These are phyloP conservation scores for Pneumocystis jirovecii DNA, from an alignment of 1,139 yeast species.

Conservation along the genomic window DNA sequence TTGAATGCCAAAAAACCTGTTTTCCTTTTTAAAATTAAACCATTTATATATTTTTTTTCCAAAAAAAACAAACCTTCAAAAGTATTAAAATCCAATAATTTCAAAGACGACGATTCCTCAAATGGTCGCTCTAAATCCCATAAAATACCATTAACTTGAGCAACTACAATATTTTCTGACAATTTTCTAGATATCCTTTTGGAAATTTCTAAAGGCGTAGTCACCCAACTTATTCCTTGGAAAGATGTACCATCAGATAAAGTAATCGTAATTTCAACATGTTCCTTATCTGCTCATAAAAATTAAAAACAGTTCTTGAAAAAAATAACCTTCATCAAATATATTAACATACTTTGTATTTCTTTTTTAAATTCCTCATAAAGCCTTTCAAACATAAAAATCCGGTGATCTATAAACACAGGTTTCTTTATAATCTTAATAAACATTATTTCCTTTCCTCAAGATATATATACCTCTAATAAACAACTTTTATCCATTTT, in stretches of 20 bases:
- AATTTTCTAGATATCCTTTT: conserved; percentile 74
- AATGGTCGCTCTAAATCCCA: conserved; percentile 97
- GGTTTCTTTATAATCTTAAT: conserved; percentile 35
- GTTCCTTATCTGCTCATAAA: conserved; percentile 23
- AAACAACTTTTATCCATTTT: not conserved
- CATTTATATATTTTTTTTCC: not conserved
- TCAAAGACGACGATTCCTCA: conserved; percentile 55
- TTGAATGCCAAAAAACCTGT: conserved; percentile 96
- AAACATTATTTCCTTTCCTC: not conserved
- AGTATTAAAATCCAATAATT: conserved; percentile 62
- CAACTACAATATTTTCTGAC: conserved; percentile 72
- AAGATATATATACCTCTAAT: not conserved
- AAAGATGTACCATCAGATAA: conserved; percentile 73
- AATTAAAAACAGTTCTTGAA: not conserved
- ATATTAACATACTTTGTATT: conserved; percentile 26
- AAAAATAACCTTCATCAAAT: not conserved
- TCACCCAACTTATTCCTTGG: conserved; percentile 75
- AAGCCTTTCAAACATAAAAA: conserved; percentile 63
- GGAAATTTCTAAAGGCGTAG: conserved; percentile 80
- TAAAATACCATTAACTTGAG: conserved; percentile 75
- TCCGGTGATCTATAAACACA: conserved; percentile 62
- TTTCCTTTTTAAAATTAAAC: conserved; percentile 23
- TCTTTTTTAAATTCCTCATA: conserved; percentile 65
- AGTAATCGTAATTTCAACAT: conserved; percentile 57
- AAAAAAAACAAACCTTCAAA: conserved; percentile 47